A percentile compares a stretch with the other conserved stretches of the same genome.
Conservation (phyloP, 2,329 filamentous ascomycete species). For the Fusarium devonianum region DNA sequence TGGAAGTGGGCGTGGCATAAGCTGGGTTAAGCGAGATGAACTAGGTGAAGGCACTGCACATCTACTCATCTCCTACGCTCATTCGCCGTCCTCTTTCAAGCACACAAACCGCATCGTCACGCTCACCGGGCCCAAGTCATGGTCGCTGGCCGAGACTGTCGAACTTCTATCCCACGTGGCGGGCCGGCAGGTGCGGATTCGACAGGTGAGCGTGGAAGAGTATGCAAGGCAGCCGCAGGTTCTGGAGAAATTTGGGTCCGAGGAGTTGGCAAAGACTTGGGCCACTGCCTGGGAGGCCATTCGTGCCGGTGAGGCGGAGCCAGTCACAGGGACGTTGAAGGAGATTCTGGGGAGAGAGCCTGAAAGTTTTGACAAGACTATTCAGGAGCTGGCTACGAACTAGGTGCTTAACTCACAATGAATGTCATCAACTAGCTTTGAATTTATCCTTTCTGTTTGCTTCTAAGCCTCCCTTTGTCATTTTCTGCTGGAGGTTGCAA, state of each 20-base stretch:
- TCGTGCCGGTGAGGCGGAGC: slow-evolving; percentile 14
- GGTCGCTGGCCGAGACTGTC: slow-evolving; percentile 11
- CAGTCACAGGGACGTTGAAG: not conserved
- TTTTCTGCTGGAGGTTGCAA: too few species aligned
- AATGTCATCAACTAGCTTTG: too few species aligned
- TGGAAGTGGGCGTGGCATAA: slow-evolving; percentile 16
- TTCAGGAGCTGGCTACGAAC: slow-evolving; percentile 4
- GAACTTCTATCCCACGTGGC: not conserved
- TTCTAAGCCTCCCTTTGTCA: too few species aligned
- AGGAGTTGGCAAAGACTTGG: slow-evolving; percentile 14
- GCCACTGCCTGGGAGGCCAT: slow-evolving; percentile 33
- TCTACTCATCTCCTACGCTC: slow-evolving; percentile 12
- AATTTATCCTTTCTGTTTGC: too few species aligned
- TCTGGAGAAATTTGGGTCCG: slow-evolving; percentile 4
- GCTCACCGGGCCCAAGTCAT: slow-evolving; percentile 9
- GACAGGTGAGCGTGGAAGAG: slow-evolving; percentile 21
- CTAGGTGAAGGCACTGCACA: slow-evolving; percentile 26
- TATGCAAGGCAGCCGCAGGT: slow-evolving; percentile 18
- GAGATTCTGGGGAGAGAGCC: slow-evolving; percentile 21
- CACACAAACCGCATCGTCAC: slow-evolving; percentile 17
- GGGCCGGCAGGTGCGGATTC: not conserved
- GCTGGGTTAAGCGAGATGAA: slow-evolving; percentile 33
- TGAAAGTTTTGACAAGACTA: slow-evolving; percentile 21
- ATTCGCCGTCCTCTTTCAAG: not conserved
- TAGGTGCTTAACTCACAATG: not conserved